Conservation (phyloP, 805 yeast genomes). For the Yarrowia hollandica region DNA sequence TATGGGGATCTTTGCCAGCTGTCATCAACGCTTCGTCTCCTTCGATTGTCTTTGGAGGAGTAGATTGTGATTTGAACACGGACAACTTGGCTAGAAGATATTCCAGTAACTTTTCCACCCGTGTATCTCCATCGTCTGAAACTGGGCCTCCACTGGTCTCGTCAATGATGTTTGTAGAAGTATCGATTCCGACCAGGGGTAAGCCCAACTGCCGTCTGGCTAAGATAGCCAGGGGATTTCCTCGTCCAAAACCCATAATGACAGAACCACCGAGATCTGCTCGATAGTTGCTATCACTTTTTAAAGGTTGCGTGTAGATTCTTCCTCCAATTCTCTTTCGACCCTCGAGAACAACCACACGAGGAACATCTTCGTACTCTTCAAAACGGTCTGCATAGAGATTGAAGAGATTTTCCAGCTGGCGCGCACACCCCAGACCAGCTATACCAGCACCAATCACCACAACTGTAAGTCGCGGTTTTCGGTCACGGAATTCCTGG, state of each 20-base stretch:
- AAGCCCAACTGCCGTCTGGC: conserved; percentile 46
- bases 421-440: conserved; percentile 95
- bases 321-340: conserved; percentile 48
- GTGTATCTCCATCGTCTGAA: conserved; percentile 37
- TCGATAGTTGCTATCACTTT: conserved; percentile 33
- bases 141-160: conserved; percentile 41
- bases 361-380: conserved; percentile 46
- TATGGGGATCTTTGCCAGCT: conserved; percentile 44
- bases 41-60: conserved; percentile 40
- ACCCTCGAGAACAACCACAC: conserved; percentile 45
- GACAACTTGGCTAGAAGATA: conserved; percentile 44
- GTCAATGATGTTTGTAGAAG: conserved; percentile 40
- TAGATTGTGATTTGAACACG: conserved; percentile 40
- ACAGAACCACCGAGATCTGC: conserved; percentile 48
- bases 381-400: conserved; percentile 41
- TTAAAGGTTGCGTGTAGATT: conserved; percentile 42
- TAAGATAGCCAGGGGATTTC: conserved; percentile 46
- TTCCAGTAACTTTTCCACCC: conserved; percentile 42
- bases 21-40: conserved; percentile 44
- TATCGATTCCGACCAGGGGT: conserved; percentile 43
- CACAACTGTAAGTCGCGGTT: conserved; percentile 52
- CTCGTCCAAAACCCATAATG: conserved; percentile 45
- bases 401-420: conserved; percentile 65
- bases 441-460: conserved; percentile 97
- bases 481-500: conserved; percentile 36